Conservation (phyloP, 306 rosid species). For the Glycine tomentella region DNA sequence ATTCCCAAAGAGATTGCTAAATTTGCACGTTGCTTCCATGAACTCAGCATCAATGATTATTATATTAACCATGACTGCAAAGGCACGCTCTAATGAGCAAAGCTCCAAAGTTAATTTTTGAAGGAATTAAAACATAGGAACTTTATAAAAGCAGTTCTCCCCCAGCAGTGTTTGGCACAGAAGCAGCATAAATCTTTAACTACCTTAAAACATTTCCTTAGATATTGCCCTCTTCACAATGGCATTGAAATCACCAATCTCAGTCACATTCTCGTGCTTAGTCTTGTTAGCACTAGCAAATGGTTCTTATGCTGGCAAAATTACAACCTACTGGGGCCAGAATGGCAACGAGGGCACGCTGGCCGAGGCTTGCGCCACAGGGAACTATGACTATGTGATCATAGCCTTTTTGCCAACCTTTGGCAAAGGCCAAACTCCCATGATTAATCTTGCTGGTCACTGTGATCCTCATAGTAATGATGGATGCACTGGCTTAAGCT, state of each 20-base stretch:
- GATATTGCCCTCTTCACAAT: not conserved
- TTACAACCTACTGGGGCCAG: constrained; percentile 55
- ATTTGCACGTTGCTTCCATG: not conserved
- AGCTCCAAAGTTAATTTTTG: not conserved
- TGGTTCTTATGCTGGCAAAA: constrained; percentile 38
- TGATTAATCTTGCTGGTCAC: constrained; percentile 11
- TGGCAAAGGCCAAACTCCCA: not conserved
- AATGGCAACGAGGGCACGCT: constrained; percentile 53
- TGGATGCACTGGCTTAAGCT: constrained; percentile 48
- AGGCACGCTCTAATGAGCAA: constrained; percentile 34
- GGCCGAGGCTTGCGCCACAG: constrained; percentile 47
- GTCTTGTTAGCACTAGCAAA: constrained; percentile 31
- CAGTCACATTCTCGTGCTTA: not conserved
- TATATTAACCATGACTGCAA: not conserved
- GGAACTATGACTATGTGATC: constrained; percentile 41
- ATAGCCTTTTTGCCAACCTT: constrained; percentile 5
- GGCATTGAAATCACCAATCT: not conserved
- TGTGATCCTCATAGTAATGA: constrained; percentile 23
- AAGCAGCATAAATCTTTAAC: not conserved
- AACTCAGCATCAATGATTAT: constrained; percentile 6
- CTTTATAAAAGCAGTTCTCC: constrained; percentile 24
- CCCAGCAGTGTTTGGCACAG: not conserved
- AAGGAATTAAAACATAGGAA: not conserved
- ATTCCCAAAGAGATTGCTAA: constrained; percentile 22
- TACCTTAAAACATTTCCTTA: not conserved